Evolutionary conservation across 805 yeast genomes (phyloP), one percentile per base, ranked within the genome.

Genomic region (Blastobotrys chiropterorum): DNA sequence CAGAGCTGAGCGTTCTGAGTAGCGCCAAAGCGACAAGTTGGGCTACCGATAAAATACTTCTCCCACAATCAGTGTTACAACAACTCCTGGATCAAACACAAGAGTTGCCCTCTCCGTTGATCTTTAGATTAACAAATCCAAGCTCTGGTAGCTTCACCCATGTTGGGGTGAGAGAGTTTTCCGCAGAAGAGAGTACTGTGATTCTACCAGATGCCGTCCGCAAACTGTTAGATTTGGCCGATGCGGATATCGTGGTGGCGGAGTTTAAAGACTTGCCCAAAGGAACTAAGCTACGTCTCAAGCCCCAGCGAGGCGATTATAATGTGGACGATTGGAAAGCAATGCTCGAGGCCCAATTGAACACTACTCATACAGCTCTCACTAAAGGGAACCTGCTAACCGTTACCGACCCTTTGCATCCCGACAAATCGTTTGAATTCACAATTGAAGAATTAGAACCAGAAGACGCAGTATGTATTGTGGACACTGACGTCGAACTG

Each of bases 401-500:
- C 5, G 65, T 78, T 2, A 38, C 55, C 1, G 61, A 69, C 38
- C 61, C 63, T 1, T 62, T 62, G 1, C 49, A 55, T n/a, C 47
- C 44, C 3, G 66, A 64, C 2, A 53, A 55, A 5, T 26, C 53
- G 4, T 54, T 64, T 38, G 52, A 59, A 14, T 62, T 69, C 43
- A 44, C 57, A 2, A 74, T 80, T 11, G 76, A 72, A 19, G 67
- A 67, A 3, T 60, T 76, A 17, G 68, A 73, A 48, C 74, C 72
- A 50, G 67, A 57, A 30, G 63, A 57, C 4, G 73, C 77, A 0
- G 80, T 77, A 0, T 72, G 80, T 44, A 75, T 81, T 21, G 72
- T 82, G 1, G 83, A 81, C 54, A 78, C 85, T 0, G 85, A 81
- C 58, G 66, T 79, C 22, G 72, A 68, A 4, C 65, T 81, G 22